These are phyloP conservation scores for Solanum hybrid DNA, from an alignment of 305 asterid species.

Conservation along the genomic window DNA sequence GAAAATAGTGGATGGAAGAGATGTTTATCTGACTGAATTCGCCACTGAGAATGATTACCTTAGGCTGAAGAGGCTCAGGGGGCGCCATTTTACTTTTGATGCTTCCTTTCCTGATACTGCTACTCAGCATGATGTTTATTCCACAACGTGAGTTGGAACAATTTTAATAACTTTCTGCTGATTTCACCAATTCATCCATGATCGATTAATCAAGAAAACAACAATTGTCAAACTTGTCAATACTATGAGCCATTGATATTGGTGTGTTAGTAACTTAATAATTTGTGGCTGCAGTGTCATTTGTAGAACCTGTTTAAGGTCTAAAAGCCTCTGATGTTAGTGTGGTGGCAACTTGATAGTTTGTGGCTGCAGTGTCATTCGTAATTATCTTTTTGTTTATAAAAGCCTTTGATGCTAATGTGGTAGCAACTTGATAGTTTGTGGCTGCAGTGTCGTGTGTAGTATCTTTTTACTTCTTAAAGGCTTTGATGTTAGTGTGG, in stretches of 20 bases:
- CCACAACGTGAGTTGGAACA: conserved; percentile 41
- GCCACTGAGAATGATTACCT: conserved; percentile 46
- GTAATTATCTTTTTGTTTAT: neutral
- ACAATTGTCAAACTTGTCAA: neutral
- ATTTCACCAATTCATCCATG: neutral
- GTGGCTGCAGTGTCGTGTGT: neutral
- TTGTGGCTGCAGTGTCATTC: neutral
- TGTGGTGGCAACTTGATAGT: neutral
- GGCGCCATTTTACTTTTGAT: conserved; percentile 61
- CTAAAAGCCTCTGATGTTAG: neutral
- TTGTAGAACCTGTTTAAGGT: neutral
- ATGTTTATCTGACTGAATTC: conserved; percentile 46
- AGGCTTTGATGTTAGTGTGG: neutral
- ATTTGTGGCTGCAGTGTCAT: neutral
- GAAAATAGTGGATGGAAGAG: conserved; percentile 40
- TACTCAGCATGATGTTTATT: conserved; percentile 43
- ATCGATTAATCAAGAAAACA: neutral
- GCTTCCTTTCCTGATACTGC: conserved; percentile 49
- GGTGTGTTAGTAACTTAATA: neutral
- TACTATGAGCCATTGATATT: neutral
- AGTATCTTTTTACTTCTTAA: neutral
- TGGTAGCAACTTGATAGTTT: neutral
- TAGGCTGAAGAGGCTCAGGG: conserved; percentile 52
- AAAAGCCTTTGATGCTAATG: neutral
- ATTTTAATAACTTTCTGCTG: neutral